phyloP scores from a whole-genome alignment of 495 filamentous ascomycete genomes.

The Neurospora sp. region DNA sequence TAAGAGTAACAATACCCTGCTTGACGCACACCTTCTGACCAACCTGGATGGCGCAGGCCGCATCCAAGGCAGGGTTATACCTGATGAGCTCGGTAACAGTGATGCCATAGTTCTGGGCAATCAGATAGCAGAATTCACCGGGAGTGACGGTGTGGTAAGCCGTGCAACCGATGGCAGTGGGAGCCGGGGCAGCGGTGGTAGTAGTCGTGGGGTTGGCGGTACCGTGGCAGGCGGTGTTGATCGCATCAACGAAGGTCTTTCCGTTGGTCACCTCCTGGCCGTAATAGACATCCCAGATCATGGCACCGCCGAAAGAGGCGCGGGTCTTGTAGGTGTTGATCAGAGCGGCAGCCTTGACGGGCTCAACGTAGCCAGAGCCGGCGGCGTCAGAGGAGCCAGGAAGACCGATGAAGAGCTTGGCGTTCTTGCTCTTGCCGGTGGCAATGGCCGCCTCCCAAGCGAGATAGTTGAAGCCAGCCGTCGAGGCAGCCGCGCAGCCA shows the following conservation, averaged over 20 bases:
- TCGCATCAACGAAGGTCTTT: constrained; percentile 20
- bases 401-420: constrained; percentile 55
- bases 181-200: constrained; percentile 1
- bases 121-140: constrained; percentile 8
- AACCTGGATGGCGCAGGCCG: not conserved
- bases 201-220: constrained; percentile 1
- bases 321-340: constrained; percentile 24
- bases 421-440: constrained; percentile 42
- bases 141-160: constrained; percentile 2
- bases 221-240: constrained; percentile 12
- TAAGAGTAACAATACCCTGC: not conserved
- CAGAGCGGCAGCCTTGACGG: constrained; percentile 9
- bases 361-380: constrained; percentile 21
- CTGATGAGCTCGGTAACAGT: constrained; percentile 1
- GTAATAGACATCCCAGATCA: constrained; percentile 30
- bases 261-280: constrained; percentile 15
- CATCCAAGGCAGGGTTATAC: constrained; percentile 1
- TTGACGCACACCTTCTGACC: constrained; percentile 8
- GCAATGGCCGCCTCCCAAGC: constrained; percentile 50
- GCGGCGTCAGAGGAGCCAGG: constrained; percentile 39
- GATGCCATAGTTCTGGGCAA: constrained; percentile 8
- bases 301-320: constrained; percentile 30
- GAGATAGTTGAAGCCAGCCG: constrained; percentile 49
- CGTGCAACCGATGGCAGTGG: constrained; percentile 8
- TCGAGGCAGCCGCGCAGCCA: constrained; percentile 37